Conservation (phyloP, 2,329 filamentous ascomycete species). For the Leptodontidium sp. region DNA sequence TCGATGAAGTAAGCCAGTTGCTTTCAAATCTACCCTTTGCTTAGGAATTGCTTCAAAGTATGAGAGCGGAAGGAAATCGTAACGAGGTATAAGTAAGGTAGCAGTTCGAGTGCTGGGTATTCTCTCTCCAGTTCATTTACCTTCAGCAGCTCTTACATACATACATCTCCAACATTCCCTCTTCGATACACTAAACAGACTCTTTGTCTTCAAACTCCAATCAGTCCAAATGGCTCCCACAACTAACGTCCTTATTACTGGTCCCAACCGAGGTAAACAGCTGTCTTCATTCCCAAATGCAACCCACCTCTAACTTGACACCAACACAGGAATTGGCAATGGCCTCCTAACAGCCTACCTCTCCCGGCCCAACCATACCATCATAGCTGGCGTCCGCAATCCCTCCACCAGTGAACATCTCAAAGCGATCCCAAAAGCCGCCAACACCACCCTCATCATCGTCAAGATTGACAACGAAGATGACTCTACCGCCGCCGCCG, state of each 20-base stretch:
- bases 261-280: conserved; percentile 22
- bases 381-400: conserved; percentile 29
- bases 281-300: neutral
- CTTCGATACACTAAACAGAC: neutral
- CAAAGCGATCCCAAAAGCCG: neutral
- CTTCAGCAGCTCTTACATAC: neutral
- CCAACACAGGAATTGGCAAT: conserved; percentile 24
- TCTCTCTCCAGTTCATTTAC: neutral
- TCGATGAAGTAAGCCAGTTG: neutral
- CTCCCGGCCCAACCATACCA: conserved; percentile 22
- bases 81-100: neutral
- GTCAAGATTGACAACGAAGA: conserved; percentile 52
- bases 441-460: conserved; percentile 47
- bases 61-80: neutral
- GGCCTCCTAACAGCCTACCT: conserved; percentile 27
- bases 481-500: conserved; percentile 47
- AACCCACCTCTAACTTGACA: neutral
- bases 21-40: neutral
- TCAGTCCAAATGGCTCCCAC: conserved; percentile 16
- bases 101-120: neutral
- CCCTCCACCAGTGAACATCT: conserved; percentile 8
- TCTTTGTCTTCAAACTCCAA: neutral
- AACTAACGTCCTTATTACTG: conserved; percentile 25
- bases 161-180: neutral
- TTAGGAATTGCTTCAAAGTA: no score